Evolutionary conservation across 1,284 basidiomycete species (phyloP).

Genomic region (Microbotryum violaceum): DNA sequence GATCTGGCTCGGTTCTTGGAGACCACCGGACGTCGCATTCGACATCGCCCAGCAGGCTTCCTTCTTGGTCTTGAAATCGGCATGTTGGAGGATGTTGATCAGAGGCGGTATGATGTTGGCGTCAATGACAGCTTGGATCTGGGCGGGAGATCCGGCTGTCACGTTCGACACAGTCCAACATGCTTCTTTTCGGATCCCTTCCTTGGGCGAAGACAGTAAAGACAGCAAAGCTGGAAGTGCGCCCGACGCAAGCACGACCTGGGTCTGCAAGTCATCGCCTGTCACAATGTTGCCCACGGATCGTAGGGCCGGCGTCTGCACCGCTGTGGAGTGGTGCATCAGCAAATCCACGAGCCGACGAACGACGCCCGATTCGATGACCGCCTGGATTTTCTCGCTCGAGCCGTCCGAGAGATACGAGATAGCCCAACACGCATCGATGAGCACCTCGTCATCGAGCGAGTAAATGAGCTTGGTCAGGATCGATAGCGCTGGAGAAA

Average conservation of each 20-base stretch:
- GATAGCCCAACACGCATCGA: conserved; percentile 99
- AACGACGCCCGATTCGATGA: conserved; percentile 97
- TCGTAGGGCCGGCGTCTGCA: conserved; percentile 96
- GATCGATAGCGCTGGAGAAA: conserved; percentile 90
- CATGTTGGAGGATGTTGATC: conserved; percentile 94
- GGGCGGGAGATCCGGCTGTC: conserved; percentile 90
- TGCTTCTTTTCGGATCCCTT: conserved; percentile 87
- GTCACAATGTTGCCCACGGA: conserved; percentile 99
- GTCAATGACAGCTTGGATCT: conserved; percentile 77
- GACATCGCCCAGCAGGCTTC: conserved; percentile 99
- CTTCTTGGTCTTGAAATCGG: conserved; percentile 99
- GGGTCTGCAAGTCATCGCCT: conserved; percentile 96
- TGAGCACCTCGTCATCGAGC: conserved; percentile 96
- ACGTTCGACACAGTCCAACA: conserved; percentile 99
- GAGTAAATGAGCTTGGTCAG: conserved; percentile 98
- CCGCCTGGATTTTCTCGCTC: conserved; percentile 99
- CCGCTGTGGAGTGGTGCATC: conserved; percentile 93
- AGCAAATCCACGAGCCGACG: conserved; percentile 94
- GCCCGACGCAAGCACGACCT: conserved; percentile 94
- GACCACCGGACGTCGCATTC: conserved; percentile 95
- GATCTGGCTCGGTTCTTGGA: conserved; percentile 94
- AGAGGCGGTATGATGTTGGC: conserved; percentile 87
- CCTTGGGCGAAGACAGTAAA: conserved; percentile 88
- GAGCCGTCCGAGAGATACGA: conserved; percentile 98
- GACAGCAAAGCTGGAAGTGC: conserved; percentile 87